Conservation (phyloP, 2,329 filamentous ascomycete species). For the Corynespora cassiicola region DNA sequence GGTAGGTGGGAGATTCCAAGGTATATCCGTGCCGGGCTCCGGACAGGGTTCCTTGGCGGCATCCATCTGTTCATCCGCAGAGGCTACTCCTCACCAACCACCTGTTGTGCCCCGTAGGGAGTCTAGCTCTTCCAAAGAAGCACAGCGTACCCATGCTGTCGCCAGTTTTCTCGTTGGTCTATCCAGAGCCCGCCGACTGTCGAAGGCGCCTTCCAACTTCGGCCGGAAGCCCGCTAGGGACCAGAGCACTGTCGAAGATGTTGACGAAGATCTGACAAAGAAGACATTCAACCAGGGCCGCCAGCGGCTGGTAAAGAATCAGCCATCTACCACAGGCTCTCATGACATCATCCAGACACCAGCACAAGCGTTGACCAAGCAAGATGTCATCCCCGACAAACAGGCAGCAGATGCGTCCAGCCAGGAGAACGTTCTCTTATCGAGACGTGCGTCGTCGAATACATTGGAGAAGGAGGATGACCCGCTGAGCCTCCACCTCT, state of each 20-base stretch:
- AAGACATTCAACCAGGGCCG: neutral
- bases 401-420: no score
- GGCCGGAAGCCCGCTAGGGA: slow-evolving; percentile 39
- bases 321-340: no score
- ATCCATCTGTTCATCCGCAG: slow-evolving; percentile 30
- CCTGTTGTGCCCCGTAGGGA: slow-evolving; percentile 36
- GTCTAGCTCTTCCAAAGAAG: slow-evolving; percentile 41
- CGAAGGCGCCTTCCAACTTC: slow-evolving; percentile 32
- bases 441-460: no score
- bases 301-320: no score
- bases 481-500: slow-evolving; percentile 22
- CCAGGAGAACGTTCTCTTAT: no score
- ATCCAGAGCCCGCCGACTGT: slow-evolving; percentile 22
- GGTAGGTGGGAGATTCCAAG: slow-evolving; percentile 18
- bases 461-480: no score
- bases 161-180: slow-evolving; percentile 32
- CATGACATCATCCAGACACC: slow-evolving; percentile 15
- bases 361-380: slow-evolving; percentile 18
- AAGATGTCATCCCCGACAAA: slow-evolving; percentile 10
- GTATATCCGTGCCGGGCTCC: slow-evolving; percentile 27
- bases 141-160: slow-evolving; percentile 32
- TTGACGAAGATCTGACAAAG: neutral
- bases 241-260: neutral
- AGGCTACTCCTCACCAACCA: slow-evolving; percentile 21
- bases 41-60: slow-evolving; percentile 24